Evolutionary conservation across 441 rosid species (phyloP).

Genomic region (Erodium trifolium): DNA sequence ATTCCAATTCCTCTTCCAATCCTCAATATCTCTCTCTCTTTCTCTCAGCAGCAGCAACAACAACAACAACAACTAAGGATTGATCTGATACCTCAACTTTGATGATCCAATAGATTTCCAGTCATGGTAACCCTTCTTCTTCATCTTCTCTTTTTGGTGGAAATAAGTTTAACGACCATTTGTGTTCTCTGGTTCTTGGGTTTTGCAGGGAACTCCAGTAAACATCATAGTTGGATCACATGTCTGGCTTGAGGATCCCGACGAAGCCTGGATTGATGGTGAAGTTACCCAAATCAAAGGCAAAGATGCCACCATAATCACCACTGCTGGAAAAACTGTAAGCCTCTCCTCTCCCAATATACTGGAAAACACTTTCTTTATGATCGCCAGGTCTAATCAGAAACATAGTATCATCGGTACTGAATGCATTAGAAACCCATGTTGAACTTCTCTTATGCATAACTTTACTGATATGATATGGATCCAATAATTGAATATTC

Average conservation of each 20-base stretch:
- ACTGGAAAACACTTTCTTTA: not conserved
- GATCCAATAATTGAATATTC: too few species aligned
- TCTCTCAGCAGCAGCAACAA: not conserved
- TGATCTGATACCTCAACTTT: constrained; percentile 5
- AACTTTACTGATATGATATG: not conserved
- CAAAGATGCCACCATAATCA: constrained; percentile 34
- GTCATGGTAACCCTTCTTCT: constrained; percentile 18
- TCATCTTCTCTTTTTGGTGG: too few species aligned
- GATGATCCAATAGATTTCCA: constrained; percentile 17
- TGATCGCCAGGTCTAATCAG: too few species aligned
- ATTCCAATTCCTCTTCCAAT: constrained; percentile 4
- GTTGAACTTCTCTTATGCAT: too few species aligned
- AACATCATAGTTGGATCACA: constrained; percentile 63
- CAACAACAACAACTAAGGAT: not conserved
- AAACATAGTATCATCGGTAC: too few species aligned
- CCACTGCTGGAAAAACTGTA: constrained; percentile 43
- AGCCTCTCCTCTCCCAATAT: constrained; percentile 17
- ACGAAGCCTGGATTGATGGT: constrained; percentile 57
- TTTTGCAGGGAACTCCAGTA: constrained; percentile 39
- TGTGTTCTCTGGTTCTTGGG: too few species aligned
- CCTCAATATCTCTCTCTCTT: not conserved
- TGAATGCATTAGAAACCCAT: too few species aligned
- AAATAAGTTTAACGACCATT: too few species aligned
- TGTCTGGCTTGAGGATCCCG: constrained; percentile 68
- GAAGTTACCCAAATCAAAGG: constrained; percentile 47